Evolutionary conservation across 345 rosid genomes (phyloP), one percentile per base, ranked within the genome.

Genomic region (Rhizophora apiculata): DNA sequence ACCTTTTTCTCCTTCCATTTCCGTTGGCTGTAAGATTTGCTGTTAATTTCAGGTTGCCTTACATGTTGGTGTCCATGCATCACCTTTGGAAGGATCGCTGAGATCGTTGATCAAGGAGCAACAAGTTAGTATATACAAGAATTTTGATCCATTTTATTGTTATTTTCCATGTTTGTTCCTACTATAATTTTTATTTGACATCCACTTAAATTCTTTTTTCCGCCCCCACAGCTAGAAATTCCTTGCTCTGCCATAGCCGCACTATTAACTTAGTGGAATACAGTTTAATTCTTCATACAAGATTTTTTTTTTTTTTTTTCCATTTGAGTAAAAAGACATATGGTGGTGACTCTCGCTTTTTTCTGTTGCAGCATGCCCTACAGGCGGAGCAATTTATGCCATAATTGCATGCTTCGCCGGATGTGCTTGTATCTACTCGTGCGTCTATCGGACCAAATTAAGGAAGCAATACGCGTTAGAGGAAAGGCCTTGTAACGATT

Each of bases 321-420:
- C 46, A 39, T 39, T 39, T 11, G 46, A 39, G 13, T 2, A 15
- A 39, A 2, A 43, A 43, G 49, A 13, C 49, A 43, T 43, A 15
- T 13, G 49, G 18, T 39, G 15, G 49, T 13, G 49, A 13, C 49
- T 13, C 49, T 0, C 15, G 49, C 24, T 37, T 43, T 43, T 0
- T n/a, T n/a, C 6, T 63, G 21, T 26, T 62, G 69, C 79, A 82
- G 85, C 82, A 34, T 79, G 80, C 51, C 31, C 56, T 18, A 43
- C 24, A 22, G 56, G 34, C 64, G 82, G 80, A 22, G 65, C 76
- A 22, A 8, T 78, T 2, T 79, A 69, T 68, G 48, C 26, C 2
- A 4, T 80, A n/a, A 34, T 80, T 13, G 1, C 3, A 8, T 52
- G 13, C 3, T 20, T 70, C 7, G 59, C 48, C 1, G 71, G 80